Conservation (phyloP, 768 basidiomycete genomes). For the Rhodotorula taiwanensis region DNA sequence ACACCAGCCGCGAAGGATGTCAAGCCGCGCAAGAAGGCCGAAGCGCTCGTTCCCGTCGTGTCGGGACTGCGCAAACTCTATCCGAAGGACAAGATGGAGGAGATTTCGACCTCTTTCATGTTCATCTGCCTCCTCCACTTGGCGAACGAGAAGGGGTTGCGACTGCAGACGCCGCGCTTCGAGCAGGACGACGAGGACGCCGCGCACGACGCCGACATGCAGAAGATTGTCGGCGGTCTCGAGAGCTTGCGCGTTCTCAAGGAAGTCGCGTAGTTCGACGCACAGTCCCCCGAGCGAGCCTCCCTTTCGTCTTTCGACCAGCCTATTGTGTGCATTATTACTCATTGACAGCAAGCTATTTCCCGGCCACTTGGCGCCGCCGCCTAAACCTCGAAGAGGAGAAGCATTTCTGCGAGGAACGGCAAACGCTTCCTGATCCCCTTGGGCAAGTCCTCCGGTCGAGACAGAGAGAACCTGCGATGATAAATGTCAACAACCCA, state of each 20-base stretch:
- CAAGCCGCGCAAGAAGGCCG: constrained; percentile 7
- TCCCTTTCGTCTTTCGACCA: background rate
- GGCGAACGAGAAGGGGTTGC: constrained; percentile 91
- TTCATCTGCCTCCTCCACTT: constrained; percentile 96
- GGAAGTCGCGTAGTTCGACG: constrained; percentile 10
- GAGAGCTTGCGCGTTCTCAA: constrained; percentile 30
- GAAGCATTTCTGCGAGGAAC: too few relatives aligned
- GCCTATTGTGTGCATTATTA: background rate
- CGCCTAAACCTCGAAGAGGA: too few relatives aligned
- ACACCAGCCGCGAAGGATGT: background rate
- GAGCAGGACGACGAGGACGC: constrained; percentile 2
- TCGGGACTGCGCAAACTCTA: constrained; percentile 71
- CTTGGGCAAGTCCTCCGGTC: too few relatives aligned
- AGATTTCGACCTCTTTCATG: constrained; percentile 98
- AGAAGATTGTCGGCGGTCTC: constrained; percentile 26
- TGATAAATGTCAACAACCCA: too few relatives aligned
- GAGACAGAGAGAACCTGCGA: too few relatives aligned
- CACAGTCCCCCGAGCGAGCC: background rate
- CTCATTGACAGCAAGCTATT: too few relatives aligned
- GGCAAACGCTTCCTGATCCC: too few relatives aligned
- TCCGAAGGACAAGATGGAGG: constrained; percentile 88
- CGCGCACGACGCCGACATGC: background rate
- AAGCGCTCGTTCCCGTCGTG: constrained; percentile 54
- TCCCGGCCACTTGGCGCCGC: too few relatives aligned
- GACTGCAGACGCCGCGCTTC: constrained; percentile 49